Evolutionary conservation across 441 rosid species (phyloP).

Genomic region (Erodium trifolium): DNA sequence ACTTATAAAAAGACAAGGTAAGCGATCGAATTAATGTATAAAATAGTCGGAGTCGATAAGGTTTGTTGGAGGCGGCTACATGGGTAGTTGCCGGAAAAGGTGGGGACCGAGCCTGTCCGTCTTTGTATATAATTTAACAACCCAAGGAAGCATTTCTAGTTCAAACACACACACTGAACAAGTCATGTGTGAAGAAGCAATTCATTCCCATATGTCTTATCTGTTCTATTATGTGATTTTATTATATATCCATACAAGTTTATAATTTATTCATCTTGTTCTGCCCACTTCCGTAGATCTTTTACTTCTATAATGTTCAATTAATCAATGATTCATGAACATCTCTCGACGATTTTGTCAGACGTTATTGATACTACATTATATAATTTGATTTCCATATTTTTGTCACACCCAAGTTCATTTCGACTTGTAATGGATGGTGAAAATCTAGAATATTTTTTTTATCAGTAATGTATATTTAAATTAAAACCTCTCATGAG

Average conservation of each 20-base stretch:
- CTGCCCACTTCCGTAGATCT: background rate
- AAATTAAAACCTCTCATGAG: too few relatives aligned
- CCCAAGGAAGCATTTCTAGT: background rate
- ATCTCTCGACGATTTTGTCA: background rate
- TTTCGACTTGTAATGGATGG: too few relatives aligned
- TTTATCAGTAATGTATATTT: too few relatives aligned
- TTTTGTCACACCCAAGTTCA: background rate
- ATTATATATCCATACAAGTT: too few relatives aligned
- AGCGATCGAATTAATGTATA: background rate
- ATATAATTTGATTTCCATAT: background rate
- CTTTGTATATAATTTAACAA: too few relatives aligned
- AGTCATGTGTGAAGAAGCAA: background rate
- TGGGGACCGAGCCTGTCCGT: background rate
- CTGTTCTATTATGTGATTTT: background rate
- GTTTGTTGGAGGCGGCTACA: constrained; percentile 4
- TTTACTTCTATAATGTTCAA: background rate
- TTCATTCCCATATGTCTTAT: background rate
- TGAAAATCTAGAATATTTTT: background rate
- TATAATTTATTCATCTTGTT: background rate
- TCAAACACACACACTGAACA: background rate
- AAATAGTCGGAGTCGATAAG: background rate
- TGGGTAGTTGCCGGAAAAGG: background rate
- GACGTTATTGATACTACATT: background rate
- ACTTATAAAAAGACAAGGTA: background rate
- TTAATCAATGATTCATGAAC: background rate